Conservation (phyloP, 257 asterid genomes). For the Solanum corneliomulleri region DNA sequence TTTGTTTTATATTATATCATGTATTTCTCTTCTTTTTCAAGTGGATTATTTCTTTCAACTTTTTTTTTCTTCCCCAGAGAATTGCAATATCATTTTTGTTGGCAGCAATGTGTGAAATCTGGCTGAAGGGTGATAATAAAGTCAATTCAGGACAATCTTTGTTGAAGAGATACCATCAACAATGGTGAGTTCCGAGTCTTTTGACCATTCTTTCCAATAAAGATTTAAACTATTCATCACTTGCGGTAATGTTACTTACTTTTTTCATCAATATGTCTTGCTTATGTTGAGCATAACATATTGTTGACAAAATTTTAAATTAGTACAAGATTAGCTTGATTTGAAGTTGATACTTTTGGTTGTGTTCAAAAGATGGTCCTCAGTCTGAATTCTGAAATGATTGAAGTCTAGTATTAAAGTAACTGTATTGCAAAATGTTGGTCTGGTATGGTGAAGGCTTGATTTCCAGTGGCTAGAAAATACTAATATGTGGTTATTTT, state of each 20-base stretch:
- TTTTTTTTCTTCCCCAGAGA: conserved; percentile 23
- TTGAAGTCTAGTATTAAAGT: not conserved
- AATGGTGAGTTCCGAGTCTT: conserved; percentile 32
- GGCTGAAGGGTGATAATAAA: conserved; percentile 56
- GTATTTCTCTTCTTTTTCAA: not conserved
- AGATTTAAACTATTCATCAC: not conserved
- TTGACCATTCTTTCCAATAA: not conserved
- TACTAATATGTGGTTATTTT: not conserved
- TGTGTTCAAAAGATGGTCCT: not conserved
- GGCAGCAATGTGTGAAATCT: conserved; percentile 57
- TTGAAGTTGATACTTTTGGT: not conserved
- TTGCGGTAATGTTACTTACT: not conserved
- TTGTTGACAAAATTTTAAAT: not conserved
- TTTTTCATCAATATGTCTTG: not conserved
- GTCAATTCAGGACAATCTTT: conserved; percentile 37
- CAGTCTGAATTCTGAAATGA: not conserved
- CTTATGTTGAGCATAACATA: not conserved
- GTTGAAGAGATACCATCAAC: conserved; percentile 48
- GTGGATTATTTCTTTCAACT: not conserved
- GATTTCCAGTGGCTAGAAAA: not conserved
- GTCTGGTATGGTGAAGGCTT: not conserved
- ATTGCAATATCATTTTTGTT: conserved; percentile 46
- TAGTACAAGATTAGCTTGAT: not conserved
- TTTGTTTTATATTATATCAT: not conserved
- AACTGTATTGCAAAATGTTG: not conserved